Percentiles rank a stretch among this genome's conserved stretches.
These are phyloP conservation scores for Didymella glomerata DNA, from an alignment of 2,329 filamentous ascomycete genomes.

Conservation along the genomic window DNA sequence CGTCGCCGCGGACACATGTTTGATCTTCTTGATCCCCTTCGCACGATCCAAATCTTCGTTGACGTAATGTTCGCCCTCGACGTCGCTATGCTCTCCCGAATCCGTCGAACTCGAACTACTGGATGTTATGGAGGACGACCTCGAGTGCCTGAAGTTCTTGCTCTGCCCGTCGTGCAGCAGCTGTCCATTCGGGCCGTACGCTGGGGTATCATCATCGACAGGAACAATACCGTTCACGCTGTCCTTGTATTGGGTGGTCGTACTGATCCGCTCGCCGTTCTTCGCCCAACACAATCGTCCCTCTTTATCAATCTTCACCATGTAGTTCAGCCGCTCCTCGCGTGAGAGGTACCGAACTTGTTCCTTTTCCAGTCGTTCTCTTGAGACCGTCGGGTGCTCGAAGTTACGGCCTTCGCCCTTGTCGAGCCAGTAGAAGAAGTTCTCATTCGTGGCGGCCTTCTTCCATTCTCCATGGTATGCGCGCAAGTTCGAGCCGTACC, in stretches of 20 bases:
- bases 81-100: constrained; percentile 62
- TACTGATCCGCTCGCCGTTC: constrained; percentile 79
- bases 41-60: constrained; percentile 69
- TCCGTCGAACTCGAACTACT: constrained; percentile 46
- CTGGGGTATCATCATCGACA: constrained; percentile 53
- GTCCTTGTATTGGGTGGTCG: constrained; percentile 77
- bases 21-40: constrained; percentile 68
- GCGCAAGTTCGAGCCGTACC: constrained; percentile 83
- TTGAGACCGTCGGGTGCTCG: constrained; percentile 75
- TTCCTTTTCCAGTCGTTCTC: constrained; percentile 78
- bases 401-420: constrained; percentile 76
- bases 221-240: constrained; percentile 71
- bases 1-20: constrained; percentile 73
- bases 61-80: constrained; percentile 70
- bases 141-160: constrained; percentile 28
- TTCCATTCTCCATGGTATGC: constrained; percentile 89
- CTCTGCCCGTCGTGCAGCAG: constrained; percentile 37
- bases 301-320: constrained; percentile 76
- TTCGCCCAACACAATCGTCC: constrained; percentile 88
- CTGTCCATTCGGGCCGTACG: constrained; percentile 47
- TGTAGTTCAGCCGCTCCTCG: constrained; percentile 82
- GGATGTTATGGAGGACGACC: constrained; percentile 37
- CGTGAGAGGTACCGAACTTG: constrained; percentile 83
- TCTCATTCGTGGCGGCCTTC: constrained; percentile 76
- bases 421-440: constrained; percentile 95